These are phyloP conservation scores for Petrea volubilis DNA, from an alignment of 257 asterid species.

Conservation along the genomic window DNA sequence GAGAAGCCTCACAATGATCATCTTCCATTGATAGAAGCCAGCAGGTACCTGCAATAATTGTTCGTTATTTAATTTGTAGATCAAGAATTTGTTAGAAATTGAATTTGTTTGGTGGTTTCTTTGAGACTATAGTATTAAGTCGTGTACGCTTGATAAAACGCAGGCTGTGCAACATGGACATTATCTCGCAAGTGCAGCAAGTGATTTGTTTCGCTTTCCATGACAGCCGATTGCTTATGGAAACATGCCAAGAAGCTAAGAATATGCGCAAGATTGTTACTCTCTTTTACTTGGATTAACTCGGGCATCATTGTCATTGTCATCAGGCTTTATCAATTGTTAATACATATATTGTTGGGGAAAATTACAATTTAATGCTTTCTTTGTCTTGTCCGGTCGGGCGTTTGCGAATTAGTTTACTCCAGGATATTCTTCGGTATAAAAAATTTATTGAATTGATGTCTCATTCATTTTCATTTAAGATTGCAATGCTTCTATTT, in stretches of 20 bases:
- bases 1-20: conserved; percentile 97
- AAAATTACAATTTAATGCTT: background rate
- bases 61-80: background rate
- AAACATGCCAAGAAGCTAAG: background rate
- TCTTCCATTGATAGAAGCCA: conserved; percentile 97
- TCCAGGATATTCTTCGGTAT: background rate
- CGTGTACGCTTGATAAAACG: conserved; percentile 24
- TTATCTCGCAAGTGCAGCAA: conserved; percentile 94
- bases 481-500: background rate
- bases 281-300: conserved; percentile 49
- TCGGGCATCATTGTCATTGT: background rate
- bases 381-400: too few species aligned
- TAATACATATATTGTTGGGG: background rate
- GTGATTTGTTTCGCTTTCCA: conserved; percentile 97
- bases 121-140: background rate
- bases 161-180: conserved; percentile 99
- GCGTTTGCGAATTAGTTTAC: background rate
- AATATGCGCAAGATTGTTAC: conserved; percentile 68
- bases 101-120: background rate
- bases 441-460: background rate
- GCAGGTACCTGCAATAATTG: conserved; percentile 59
- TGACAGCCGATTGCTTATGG: conserved; percentile 64
- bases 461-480: background rate
- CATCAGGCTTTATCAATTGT: background rate
- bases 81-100: background rate